Evolutionary conservation across 108 stramenopile genomes (phyloP), one percentile per base, ranked within the genome.

Genomic region (Cyclostephanos tholiformis): DNA sequence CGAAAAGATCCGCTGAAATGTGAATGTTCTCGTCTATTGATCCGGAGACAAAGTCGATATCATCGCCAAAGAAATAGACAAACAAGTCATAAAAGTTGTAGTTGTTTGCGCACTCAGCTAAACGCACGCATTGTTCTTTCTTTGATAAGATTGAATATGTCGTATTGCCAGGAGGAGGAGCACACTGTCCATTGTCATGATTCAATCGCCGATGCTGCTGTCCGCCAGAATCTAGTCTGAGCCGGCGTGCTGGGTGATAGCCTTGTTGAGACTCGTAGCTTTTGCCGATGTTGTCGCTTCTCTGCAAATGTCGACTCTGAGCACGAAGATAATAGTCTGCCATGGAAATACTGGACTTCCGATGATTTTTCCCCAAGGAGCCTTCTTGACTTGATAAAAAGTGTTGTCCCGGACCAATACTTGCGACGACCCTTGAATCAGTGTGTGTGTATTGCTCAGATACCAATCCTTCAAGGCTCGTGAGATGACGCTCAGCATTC

Each of bases 11-110:
- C 41, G 7, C 8, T 41, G 41, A 41, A 7, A 12, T 3, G 8
- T 7, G 4, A 46, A 46, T 46, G 14, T 46, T 46, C 16, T 46
- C 44, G 14, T 46, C 44, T 1, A 64, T 64, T 3, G 16, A 19
- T 44, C 63, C 63, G 1, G 63, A 43, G 39, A 43, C 63, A 43
- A 64, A 64, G 38, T 64, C 63, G 43, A 64, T 64, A n/a, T 64
- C 63, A 44, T 64, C 63, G 38, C 63, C 63, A 44, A 64, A 64
- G 17, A 64, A 44, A 41, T 19, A 64, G 0, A 64, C 43, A n/a
- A 64, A 64, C 38, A 64, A 44, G 6, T 64, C 63, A 4, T 64
- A 64, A 0, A 64, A 39, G 19, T 64, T 64, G 19, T 64, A 64
- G 16, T 64, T 64, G 0, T 43, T 11, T n/a, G 39, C 63, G 17